A percentile compares a stretch with the other conserved stretches of the same genome.
Conservation (phyloP, 192 early-diverging fungal genomes). For the Backusella australiensis region DNA sequence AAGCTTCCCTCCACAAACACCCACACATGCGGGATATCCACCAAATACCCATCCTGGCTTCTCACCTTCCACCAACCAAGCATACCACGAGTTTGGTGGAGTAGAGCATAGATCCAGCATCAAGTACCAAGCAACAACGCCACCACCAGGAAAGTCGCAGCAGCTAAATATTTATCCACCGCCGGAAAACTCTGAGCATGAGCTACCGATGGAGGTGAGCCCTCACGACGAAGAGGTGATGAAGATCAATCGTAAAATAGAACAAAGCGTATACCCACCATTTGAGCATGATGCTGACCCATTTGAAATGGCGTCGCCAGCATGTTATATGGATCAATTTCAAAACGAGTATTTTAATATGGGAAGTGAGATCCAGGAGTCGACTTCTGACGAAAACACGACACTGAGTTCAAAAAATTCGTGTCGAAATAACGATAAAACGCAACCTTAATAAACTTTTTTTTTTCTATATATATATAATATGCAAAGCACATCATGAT, state of each 20-base stretch:
- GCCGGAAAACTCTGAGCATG: background rate
- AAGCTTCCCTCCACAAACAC: background rate
- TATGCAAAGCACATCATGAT: background rate
- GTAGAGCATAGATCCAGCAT: background rate
- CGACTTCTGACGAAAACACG: background rate
- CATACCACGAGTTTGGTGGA: background rate
- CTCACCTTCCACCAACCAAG: background rate
- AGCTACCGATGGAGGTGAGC: background rate
- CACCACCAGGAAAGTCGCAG: background rate
- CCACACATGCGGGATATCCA: background rate
- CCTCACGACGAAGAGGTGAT: background rate
- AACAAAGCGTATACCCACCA: background rate
- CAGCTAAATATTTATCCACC: background rate
- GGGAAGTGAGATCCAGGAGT: background rate
- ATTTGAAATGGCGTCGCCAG: background rate
- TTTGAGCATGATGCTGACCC: background rate
- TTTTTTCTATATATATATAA: no score
- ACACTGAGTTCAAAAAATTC: slow-evolving; percentile 1
- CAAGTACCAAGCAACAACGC: background rate
- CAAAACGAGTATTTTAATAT: background rate
- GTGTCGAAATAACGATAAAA: background rate
- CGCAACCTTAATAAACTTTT: background rate
- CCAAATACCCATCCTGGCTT: background rate
- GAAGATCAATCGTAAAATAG: background rate
- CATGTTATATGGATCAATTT: background rate